phyloP scores from a whole-genome alignment of 352 stramenopile genomes.

The Stramenopiles sp. region DNA sequence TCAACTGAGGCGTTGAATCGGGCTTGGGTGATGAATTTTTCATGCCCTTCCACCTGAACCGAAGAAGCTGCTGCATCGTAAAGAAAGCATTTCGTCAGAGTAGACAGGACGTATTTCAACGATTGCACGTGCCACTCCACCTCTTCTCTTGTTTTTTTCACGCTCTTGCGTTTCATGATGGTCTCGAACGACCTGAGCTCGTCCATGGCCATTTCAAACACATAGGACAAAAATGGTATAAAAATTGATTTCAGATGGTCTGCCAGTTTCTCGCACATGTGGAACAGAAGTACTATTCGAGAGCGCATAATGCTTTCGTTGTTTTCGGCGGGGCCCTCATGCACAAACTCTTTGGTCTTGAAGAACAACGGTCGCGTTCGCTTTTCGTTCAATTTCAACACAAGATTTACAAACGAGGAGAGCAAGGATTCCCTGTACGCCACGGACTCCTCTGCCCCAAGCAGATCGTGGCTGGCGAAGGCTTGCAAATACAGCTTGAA shows the following conservation, averaged over 20 bases:
- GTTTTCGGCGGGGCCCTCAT: conserved; percentile 25
- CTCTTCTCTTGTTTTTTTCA: conserved; percentile 11
- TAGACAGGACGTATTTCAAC: conserved; percentile 36
- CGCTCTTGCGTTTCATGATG: conserved; percentile 17
- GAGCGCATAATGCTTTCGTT: conserved; percentile 20
- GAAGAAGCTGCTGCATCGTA: conserved; percentile 33
- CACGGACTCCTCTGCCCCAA: background rate
- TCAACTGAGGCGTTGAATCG: conserved; percentile 46
- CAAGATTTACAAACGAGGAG: conserved; percentile 46
- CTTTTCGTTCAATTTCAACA: conserved; percentile 61
- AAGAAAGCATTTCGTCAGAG: conserved; percentile 53
- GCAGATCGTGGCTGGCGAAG: background rate
- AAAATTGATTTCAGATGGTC: conserved; percentile 57
- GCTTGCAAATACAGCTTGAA: background rate
- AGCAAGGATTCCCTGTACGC: conserved; percentile 24
- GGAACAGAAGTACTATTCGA: conserved; percentile 50
- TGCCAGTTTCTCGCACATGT: conserved; percentile 48
- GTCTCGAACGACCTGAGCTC: conserved; percentile 32
- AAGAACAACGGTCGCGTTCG: conserved; percentile 63
- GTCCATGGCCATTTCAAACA: conserved; percentile 32
- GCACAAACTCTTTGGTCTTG: conserved; percentile 49
- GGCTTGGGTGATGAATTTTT: conserved; percentile 58
- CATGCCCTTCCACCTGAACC: conserved; percentile 12
- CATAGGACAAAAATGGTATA: conserved; percentile 55
- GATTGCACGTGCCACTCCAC: conserved; percentile 30